Percentiles rank a stretch among this genome's conserved stretches.
These are phyloP conservation scores for Lotmaria passim DNA, from an alignment of 208 protist genomes.

Conservation along the genomic window DNA sequence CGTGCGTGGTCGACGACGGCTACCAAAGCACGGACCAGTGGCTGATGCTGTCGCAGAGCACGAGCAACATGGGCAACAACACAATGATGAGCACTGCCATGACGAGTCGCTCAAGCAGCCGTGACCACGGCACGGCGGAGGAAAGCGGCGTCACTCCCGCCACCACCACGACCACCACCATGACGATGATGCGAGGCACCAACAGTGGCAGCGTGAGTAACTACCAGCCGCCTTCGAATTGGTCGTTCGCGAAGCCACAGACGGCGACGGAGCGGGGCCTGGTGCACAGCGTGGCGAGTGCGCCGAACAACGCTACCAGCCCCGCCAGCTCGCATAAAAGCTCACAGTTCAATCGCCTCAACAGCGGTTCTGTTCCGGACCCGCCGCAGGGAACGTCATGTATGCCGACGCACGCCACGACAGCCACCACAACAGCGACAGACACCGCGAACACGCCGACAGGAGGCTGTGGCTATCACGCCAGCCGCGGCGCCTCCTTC, in stretches of 20 bases:
- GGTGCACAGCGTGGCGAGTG: background rate
- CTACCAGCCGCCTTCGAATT: conserved; percentile 13
- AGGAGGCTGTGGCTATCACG: background rate
- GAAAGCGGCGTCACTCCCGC: background rate
- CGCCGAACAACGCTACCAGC: background rate
- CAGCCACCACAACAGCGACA: background rate
- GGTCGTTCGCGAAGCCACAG: conserved; percentile 17
- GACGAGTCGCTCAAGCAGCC: conserved; percentile 15
- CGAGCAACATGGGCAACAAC: conserved; percentile 7
- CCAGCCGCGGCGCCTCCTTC: conserved; percentile 12
- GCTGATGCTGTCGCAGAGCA: conserved; percentile 19
- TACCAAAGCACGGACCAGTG: conserved; percentile 16
- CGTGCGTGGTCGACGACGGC: conserved; percentile 1
- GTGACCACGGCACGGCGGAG: conserved; percentile 1
- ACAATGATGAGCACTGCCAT: background rate
- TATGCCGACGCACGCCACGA: background rate
- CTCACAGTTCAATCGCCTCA: background rate
- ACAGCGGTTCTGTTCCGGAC: background rate
- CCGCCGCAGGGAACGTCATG: background rate
- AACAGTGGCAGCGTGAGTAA: conserved; percentile 1
- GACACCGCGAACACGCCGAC: conserved; percentile 1
- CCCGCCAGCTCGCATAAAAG: background rate
- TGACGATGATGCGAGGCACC: background rate
- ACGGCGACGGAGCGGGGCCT: background rate
- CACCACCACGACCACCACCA: background rate